phyloP scores from a whole-genome alignment of 2,329 filamentous ascomycete genomes.

The Polytolypa hystricis region DNA sequence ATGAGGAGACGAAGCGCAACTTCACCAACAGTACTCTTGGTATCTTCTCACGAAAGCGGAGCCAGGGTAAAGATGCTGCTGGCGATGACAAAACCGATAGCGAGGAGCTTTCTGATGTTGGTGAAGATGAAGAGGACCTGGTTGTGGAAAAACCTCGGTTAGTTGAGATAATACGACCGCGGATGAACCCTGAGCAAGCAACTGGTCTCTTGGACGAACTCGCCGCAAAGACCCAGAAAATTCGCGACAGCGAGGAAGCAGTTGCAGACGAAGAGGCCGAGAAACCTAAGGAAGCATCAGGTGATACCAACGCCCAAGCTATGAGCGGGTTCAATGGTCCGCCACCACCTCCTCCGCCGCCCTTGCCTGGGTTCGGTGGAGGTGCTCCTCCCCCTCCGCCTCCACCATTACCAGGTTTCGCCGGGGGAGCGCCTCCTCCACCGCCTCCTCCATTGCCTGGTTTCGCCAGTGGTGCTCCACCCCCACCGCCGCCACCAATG shows the following conservation, averaged over 20 bases:
- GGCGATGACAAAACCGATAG: constrained; percentile 26
- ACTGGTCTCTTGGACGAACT: constrained; percentile 61
- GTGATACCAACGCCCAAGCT: constrained; percentile 32
- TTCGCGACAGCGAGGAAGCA: constrained; percentile 60
- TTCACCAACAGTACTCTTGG: constrained; percentile 65
- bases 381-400: constrained; percentile 41
- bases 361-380: constrained; percentile 29
- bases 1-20: constrained; percentile 47
- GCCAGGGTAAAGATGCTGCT: constrained; percentile 28
- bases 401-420: constrained; percentile 36
- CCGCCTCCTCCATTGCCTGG: constrained; percentile 28
- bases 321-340: constrained; percentile 29
- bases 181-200: constrained; percentile 50
- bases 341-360: constrained; percentile 32
- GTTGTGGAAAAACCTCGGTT: constrained; percentile 70
- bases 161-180: constrained; percentile 62
- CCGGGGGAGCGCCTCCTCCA: constrained; percentile 24
- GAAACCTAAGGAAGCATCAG: constrained; percentile 5
- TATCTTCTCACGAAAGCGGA: constrained; percentile 51
- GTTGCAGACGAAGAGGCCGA: constrained; percentile 12
- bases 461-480: constrained; percentile 26
- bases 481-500: constrained; percentile 37
- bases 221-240: constrained; percentile 60
- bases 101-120: constrained; percentile 38
- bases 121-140: constrained; percentile 48